These are phyloP conservation scores for Waitea zeae DNA, from an alignment of 1,284 basidiomycete genomes.

Conservation along the genomic window DNA sequence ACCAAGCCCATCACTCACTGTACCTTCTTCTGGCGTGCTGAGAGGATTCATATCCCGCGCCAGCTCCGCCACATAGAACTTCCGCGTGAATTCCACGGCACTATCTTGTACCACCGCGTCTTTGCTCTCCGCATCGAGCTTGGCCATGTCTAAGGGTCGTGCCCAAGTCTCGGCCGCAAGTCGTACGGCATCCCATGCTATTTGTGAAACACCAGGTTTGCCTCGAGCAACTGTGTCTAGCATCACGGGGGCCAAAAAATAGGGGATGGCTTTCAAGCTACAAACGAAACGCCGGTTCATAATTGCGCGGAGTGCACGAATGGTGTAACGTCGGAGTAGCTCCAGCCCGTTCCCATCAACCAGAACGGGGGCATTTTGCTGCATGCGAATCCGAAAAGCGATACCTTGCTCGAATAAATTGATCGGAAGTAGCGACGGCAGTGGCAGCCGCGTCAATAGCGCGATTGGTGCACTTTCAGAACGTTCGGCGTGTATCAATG, in stretches of 20 bases:
- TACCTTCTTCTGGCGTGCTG: slow-evolving; percentile 46
- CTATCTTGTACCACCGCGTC: slow-evolving; percentile 62
- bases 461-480: no score
- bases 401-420: slow-evolving; percentile 37
- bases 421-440: slow-evolving; percentile 37
- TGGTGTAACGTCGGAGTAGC: slow-evolving; percentile 40
- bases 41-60: slow-evolving; percentile 52
- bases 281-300: slow-evolving; percentile 50
- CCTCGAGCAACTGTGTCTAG: slow-evolving; percentile 15
- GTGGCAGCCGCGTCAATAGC: slow-evolving; percentile 43
- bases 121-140: slow-evolving; percentile 23
- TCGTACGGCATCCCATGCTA: slow-evolving; percentile 48
- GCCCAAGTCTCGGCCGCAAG: slow-evolving; percentile 32
- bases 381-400: slow-evolving; percentile 22
- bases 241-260: slow-evolving; percentile 45
- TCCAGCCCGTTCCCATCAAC: slow-evolving; percentile 26
- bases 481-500: no score
- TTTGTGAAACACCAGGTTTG: slow-evolving; percentile 21
- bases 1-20: slow-evolving; percentile 24
- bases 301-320: slow-evolving; percentile 40
- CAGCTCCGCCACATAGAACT: slow-evolving; percentile 37
- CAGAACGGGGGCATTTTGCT: slow-evolving; percentile 27
- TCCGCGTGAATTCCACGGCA: slow-evolving; percentile 56
- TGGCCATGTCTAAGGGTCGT: slow-evolving; percentile 26
- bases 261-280: slow-evolving; percentile 30